Percentiles rank a stretch among this genome's conserved stretches.
phyloP scores from a whole-genome alignment of 768 basidiomycete genomes.

The Lentinula detonsa region DNA sequence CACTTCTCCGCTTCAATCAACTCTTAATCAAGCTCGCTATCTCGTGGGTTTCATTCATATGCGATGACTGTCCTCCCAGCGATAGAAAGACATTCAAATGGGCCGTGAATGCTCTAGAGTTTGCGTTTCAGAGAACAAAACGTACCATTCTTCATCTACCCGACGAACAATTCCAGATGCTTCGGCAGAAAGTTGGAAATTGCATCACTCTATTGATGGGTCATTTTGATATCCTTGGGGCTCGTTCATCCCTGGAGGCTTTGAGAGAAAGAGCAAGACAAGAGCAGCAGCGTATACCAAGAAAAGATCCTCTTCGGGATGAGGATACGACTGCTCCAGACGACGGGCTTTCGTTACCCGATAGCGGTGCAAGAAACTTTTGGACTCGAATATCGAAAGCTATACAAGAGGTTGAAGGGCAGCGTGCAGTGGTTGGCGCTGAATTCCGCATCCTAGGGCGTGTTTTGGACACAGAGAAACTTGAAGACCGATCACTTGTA shows the following conservation, averaged over 20 bases:
- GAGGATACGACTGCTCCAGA: slow-evolving; percentile 37
- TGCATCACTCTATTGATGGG: slow-evolving; percentile 97
- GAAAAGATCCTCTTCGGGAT: slow-evolving; percentile 40
- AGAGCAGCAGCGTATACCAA: slow-evolving; percentile 38
- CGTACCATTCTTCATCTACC: slow-evolving; percentile 88
- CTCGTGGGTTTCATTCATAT: slow-evolving; percentile 97
- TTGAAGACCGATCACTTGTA: slow-evolving; percentile 89
- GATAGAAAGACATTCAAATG: slow-evolving; percentile 96
- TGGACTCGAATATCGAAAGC: slow-evolving; percentile 68
- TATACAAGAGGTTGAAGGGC: slow-evolving; percentile 59
- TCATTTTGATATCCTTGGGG: slow-evolving; percentile 97
- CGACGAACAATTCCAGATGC: slow-evolving; percentile 82
- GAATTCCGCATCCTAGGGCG: slow-evolving; percentile 82
- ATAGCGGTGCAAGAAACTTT: slow-evolving; percentile 62
- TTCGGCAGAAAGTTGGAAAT: slow-evolving; percentile 86
- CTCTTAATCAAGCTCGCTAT: slow-evolving; percentile 87
- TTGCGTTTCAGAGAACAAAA: slow-evolving; percentile 81
- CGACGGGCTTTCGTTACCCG: slow-evolving; percentile 31
- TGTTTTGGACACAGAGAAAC: slow-evolving; percentile 88
- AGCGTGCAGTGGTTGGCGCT: slow-evolving; percentile 51
- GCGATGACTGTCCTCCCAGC: slow-evolving; percentile 94
- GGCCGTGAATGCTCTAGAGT: slow-evolving; percentile 96
- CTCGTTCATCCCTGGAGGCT: slow-evolving; percentile 82
- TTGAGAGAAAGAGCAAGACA: slow-evolving; percentile 85
- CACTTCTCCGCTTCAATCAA: slow-evolving; percentile 71